A percentile compares a stretch with the other conserved stretches of the same genome.
Conservation (phyloP, 768 basidiomycete genomes). For the Dentipellis sp. region DNA sequence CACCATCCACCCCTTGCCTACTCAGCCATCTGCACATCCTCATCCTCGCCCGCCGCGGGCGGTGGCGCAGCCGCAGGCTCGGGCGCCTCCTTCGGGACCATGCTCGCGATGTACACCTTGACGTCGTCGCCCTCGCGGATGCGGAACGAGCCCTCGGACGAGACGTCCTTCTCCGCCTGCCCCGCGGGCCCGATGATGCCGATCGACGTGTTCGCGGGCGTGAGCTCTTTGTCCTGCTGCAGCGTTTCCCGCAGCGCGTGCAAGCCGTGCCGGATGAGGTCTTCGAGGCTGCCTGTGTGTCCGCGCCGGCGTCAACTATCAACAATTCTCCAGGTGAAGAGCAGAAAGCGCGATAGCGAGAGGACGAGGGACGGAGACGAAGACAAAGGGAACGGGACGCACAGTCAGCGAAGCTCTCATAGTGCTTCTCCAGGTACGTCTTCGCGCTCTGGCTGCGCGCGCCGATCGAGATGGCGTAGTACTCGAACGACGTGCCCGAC, state of each 20-base stretch:
- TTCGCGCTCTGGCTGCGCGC: conserved; percentile 97
- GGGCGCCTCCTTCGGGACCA: conserved; percentile 58
- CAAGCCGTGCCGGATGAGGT: conserved; percentile 87
- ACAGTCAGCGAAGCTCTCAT: conserved; percentile 82
- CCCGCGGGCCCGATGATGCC: conserved; percentile 80
- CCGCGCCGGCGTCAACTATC: background rate
- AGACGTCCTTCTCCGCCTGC: conserved; percentile 41
- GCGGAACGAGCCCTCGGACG: conserved; percentile 59
- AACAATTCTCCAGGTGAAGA: background rate
- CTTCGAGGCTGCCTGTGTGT: conserved; percentile 65
- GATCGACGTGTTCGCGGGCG: conserved; percentile 86
- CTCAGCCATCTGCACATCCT: conserved; percentile 84
- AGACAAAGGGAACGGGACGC: conserved; percentile 22
- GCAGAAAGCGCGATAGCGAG: background rate
- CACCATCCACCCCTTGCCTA: conserved; percentile 20
- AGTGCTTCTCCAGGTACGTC: conserved; percentile 96
- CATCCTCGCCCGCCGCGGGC: conserved; percentile 37
- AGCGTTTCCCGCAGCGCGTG: conserved; percentile 94
- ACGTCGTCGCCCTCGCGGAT: conserved; percentile 82
- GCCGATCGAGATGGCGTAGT: conserved; percentile 97
- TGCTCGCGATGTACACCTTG: conserved; percentile 62
- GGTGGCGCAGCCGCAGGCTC: conserved; percentile 28
- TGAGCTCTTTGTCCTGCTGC: conserved; percentile 97
- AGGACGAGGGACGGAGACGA: background rate
- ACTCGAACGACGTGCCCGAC: conserved; percentile 94